Evolutionary conservation across 1,284 basidiomycete genomes (phyloP).

Genomic region (Austropuccinia psidii): DNA sequence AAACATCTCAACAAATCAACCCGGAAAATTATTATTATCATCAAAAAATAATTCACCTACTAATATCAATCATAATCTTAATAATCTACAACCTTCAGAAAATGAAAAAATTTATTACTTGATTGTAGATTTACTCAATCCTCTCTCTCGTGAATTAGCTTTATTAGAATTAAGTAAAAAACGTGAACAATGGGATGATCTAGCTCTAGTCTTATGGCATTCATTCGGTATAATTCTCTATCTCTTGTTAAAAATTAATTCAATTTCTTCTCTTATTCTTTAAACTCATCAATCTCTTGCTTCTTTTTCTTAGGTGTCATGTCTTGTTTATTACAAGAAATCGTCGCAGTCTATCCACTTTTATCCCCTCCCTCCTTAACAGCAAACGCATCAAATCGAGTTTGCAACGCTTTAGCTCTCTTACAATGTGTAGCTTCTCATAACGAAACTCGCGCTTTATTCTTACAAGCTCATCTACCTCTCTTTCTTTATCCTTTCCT

Average conservation of each 20-base stretch:
- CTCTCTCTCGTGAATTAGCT: constrained; percentile 71
- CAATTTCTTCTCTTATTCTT: not conserved
- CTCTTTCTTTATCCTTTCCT: constrained; percentile 98
- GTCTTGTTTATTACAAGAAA: constrained; percentile 96
- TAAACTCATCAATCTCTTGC: not conserved
- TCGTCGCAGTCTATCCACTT: constrained; percentile 95
- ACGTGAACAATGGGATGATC: constrained; percentile 96
- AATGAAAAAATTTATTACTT: constrained; percentile 73
- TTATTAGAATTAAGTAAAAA: constrained; percentile 96
- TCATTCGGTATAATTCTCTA: constrained; percentile 72
- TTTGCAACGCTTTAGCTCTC: constrained; percentile 96
- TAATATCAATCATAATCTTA: not conserved
- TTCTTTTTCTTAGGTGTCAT: constrained; percentile 71
- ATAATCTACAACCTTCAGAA: constrained; percentile 50
- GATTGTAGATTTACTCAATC: constrained; percentile 73
- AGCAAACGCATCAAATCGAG: constrained; percentile 96
- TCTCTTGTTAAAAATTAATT: not conserved
- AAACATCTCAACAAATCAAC: not conserved
- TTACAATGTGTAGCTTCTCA: constrained; percentile 97
- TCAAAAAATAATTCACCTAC: constrained; percentile 2
- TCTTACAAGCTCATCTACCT: constrained; percentile 90
- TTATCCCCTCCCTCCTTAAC: constrained; percentile 92
- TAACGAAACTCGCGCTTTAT: constrained; percentile 82
- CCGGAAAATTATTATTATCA: constrained; percentile 5
- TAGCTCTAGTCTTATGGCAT: constrained; percentile 96